Conservation (phyloP, 208 protist species). For the Angomonas ambiguus region DNA sequence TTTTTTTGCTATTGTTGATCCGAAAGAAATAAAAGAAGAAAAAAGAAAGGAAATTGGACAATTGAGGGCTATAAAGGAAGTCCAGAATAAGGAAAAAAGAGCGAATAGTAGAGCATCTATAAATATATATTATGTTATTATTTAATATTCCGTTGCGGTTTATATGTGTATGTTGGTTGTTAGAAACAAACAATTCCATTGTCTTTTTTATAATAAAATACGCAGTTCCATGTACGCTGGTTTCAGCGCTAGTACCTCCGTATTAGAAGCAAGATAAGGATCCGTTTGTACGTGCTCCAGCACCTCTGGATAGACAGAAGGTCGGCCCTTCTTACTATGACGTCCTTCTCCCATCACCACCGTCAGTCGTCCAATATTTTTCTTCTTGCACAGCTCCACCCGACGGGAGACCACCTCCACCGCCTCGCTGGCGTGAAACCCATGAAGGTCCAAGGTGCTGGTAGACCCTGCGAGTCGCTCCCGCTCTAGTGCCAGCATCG, state of each 20-base stretch:
- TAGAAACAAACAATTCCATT: not conserved
- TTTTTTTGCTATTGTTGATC: not conserved
- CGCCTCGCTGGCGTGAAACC: slow-evolving; percentile 71
- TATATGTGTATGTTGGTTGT: too few relatives aligned
- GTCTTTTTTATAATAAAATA: not conserved
- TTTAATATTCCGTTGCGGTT: too few relatives aligned
- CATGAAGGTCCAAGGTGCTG: slow-evolving; percentile 71
- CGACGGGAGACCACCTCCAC: slow-evolving; percentile 66
- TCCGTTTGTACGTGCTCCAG: slow-evolving; percentile 35
- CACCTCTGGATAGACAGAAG: slow-evolving; percentile 31
- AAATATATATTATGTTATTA: too few relatives aligned
- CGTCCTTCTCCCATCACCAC: slow-evolving; percentile 58
- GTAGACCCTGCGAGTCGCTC: slow-evolving; percentile 35
- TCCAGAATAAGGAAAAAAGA: too few relatives aligned
- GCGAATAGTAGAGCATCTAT: too few relatives aligned
- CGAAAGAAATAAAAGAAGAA: not conserved
- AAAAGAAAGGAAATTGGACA: slow-evolving; percentile 14
- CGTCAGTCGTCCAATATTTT: slow-evolving; percentile 34
- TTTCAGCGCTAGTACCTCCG: slow-evolving; percentile 30
- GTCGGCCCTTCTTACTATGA: slow-evolving; percentile 57
- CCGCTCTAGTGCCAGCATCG: slow-evolving; percentile 76
- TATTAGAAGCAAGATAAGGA: slow-evolving; percentile 18
- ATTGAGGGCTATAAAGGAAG: too few relatives aligned
- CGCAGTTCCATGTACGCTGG: slow-evolving; percentile 1
- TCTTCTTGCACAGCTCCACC: slow-evolving; percentile 43